These are phyloP conservation scores for Cladosporium austrohemisphaericum DNA, from an alignment of 2,329 filamentous ascomycete genomes.

Conservation along the genomic window DNA sequence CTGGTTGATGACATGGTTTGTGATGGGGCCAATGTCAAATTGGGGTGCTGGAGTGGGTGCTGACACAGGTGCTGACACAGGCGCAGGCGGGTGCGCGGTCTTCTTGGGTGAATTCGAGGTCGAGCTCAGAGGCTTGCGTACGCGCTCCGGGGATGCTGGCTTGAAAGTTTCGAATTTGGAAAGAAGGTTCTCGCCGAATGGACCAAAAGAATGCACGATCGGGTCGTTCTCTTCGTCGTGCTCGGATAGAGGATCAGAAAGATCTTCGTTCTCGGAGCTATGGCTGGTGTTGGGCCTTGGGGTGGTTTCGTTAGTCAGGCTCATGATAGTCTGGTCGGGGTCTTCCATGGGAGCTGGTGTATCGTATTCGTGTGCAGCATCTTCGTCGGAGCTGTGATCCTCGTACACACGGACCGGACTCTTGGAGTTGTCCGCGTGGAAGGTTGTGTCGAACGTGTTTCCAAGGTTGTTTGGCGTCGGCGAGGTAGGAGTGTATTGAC, in stretches of 20 bases:
- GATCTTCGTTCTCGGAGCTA: constrained; percentile 51
- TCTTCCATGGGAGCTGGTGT: constrained; percentile 20
- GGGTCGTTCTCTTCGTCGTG: constrained; percentile 94
- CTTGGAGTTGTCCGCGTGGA: constrained; percentile 38
- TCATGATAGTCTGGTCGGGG: constrained; percentile 9
- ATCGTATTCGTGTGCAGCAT: constrained; percentile 28
- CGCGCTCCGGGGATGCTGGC: constrained; percentile 59
- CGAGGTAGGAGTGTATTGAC: constrained; percentile 51
- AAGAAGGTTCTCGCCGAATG: constrained; percentile 82
- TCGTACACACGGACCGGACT: constrained; percentile 67
- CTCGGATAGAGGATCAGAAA: constrained; percentile 74
- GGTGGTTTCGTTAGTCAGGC: constrained; percentile 16
- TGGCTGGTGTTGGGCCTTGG: constrained; percentile 21
- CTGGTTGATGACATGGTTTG: constrained; percentile 91
- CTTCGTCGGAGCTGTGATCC: constrained; percentile 59
- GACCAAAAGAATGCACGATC: constrained; percentile 85
- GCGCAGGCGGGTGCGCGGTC: constrained; percentile 21
- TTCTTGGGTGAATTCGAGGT: constrained; percentile 27
- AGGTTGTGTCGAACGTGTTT: constrained; percentile 44
- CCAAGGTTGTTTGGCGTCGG: constrained; percentile 60
- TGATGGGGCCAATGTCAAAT: constrained; percentile 46
- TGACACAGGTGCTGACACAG: constrained; percentile 19
- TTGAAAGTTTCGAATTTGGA: constrained; percentile 75
- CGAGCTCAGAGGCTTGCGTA: constrained; percentile 31
- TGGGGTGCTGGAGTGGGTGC: constrained; percentile 16